Conservation (phyloP, 148 eudicot genomes). For the Diospyros kaki region DNA sequence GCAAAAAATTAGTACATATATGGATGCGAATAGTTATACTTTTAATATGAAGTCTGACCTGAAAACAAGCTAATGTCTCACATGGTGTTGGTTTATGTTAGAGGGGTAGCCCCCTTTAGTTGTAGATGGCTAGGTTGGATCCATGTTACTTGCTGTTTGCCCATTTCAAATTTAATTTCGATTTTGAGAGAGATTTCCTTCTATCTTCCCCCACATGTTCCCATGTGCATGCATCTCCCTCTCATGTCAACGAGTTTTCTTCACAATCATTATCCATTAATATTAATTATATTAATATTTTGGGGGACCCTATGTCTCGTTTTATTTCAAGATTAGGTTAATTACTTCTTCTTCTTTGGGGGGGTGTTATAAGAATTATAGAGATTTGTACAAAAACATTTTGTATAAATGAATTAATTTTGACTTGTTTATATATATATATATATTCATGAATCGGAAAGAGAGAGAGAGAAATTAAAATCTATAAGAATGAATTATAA, state of each 20-base stretch:
- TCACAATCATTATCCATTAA: not conserved
- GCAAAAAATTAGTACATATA: too few relatives aligned
- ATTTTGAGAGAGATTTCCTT: not conserved
- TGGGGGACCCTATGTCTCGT: not conserved
- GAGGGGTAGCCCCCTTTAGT: not conserved
- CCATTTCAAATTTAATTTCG: not conserved
- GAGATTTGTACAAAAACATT: too few relatives aligned
- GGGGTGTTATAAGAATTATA: too few relatives aligned
- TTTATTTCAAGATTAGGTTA: not conserved
- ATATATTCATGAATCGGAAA: too few relatives aligned
- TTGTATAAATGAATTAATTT: too few relatives aligned
- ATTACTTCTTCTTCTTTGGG: too few relatives aligned
- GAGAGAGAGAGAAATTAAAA: too few relatives aligned
- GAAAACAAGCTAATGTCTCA: not conserved
- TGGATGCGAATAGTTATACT: not conserved
- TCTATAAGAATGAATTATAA: too few relatives aligned
- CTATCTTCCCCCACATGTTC: conserved; percentile 7
- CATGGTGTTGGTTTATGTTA: not conserved
- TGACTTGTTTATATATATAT: too few relatives aligned
- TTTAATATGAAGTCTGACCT: too few relatives aligned
- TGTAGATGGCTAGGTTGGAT: conserved; percentile 5
- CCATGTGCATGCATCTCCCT: not conserved
- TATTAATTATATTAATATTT: too few relatives aligned
- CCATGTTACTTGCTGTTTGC: conserved; percentile 5
- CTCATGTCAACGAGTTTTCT: conserved; percentile 5